Conservation (phyloP, 2,329 filamentous ascomycete species). For the Talaromyces islandicus region DNA sequence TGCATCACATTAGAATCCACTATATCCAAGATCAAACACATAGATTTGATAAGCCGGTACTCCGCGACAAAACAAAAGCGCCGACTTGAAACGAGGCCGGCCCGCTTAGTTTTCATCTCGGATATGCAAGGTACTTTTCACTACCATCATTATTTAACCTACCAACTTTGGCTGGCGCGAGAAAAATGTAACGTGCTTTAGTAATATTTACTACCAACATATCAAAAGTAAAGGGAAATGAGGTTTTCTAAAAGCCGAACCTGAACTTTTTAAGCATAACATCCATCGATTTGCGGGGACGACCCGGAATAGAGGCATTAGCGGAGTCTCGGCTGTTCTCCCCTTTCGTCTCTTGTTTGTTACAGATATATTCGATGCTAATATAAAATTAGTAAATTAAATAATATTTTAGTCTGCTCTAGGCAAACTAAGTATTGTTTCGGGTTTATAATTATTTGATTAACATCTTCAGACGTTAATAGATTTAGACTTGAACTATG, state of each 20-base stretch:
- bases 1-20: not conserved
- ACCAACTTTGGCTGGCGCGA: not conserved
- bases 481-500: not conserved
- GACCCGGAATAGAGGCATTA: not conserved
- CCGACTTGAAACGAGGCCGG: not conserved
- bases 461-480: not conserved
- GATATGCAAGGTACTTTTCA: not conserved
- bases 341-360: not conserved
- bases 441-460: not conserved
- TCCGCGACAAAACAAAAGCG: not conserved
- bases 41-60: not conserved
- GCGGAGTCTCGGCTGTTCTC: slow-evolving; percentile 1
- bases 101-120: not conserved
- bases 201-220: not conserved
- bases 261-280: not conserved
- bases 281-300: not conserved
- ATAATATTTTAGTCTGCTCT: too few species aligned
- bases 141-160: not conserved
- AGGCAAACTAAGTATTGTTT: not conserved
- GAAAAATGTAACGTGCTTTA: not conserved
- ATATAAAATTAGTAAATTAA: not conserved
- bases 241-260: not conserved
- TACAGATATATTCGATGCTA: not conserved
- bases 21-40: not conserved
- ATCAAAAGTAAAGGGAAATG: not conserved